Evolutionary conservation across 1,284 basidiomycete genomes (phyloP).

Genomic region (Apiotrichum akiyoshidainum): DNA sequence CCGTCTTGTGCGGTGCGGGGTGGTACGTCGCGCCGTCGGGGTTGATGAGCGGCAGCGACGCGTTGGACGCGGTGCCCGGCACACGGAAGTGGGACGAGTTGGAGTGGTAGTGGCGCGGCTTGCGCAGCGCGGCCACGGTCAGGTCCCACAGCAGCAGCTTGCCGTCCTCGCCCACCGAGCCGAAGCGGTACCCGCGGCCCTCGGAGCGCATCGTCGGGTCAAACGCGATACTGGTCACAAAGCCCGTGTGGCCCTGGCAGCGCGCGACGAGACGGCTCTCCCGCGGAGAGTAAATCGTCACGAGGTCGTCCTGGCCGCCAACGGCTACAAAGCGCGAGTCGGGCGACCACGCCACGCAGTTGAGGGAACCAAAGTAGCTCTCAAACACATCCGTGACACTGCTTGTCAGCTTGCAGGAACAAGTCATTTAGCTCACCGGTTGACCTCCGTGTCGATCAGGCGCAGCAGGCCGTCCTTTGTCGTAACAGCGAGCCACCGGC

Average conservation of each 20-base stretch:
- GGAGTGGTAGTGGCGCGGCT: slow-evolving; percentile 47
- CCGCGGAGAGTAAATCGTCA: slow-evolving; percentile 87
- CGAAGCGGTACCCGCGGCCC: slow-evolving; percentile 82
- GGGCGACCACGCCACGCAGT: slow-evolving; percentile 86
- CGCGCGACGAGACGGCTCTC: slow-evolving; percentile 90
- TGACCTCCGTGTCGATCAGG: slow-evolving; percentile 77
- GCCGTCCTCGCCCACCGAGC: slow-evolving; percentile 90
- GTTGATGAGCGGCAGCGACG: slow-evolving; percentile 59
- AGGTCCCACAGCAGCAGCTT: slow-evolving; percentile 94
- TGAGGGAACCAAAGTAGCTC: slow-evolving; percentile 86
- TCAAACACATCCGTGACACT: slow-evolving; percentile 85
- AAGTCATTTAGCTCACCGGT: slow-evolving; percentile 57
- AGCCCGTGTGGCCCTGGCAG: slow-evolving; percentile 94
- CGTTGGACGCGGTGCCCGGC: slow-evolving; percentile 37
- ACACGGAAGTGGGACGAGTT: slow-evolving; percentile 36
- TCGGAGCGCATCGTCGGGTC: slow-evolving; percentile 76
- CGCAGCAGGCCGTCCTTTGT: slow-evolving; percentile 84
- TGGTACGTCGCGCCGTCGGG: slow-evolving; percentile 63
- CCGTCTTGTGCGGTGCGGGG: slow-evolving; percentile 78
- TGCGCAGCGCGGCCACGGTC: slow-evolving; percentile 57
- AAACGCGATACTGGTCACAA: slow-evolving; percentile 83
- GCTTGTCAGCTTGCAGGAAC: slow-evolving; percentile 35
- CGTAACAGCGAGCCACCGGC: slow-evolving; percentile 76
- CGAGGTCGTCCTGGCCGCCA: slow-evolving; percentile 88
- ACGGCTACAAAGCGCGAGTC: slow-evolving; percentile 89